Percentiles rank a stretch among this genome's conserved stretches.
These are phyloP conservation scores for Candida ovalis DNA, from an alignment of 805 yeast genomes.

Conservation along the genomic window DNA sequence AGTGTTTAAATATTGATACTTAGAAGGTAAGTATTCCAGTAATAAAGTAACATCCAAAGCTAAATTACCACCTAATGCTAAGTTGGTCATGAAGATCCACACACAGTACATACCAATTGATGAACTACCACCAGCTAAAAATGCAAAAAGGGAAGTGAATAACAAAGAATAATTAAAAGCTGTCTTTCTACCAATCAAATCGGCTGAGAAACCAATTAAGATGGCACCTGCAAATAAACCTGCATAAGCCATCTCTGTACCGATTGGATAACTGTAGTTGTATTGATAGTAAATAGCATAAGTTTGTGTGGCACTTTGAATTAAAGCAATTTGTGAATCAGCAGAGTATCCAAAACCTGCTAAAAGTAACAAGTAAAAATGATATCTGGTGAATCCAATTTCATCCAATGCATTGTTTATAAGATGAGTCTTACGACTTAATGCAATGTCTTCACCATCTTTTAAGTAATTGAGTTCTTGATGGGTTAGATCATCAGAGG, in stretches of 20 bases:
- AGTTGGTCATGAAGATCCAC: slow-evolving; percentile 37
- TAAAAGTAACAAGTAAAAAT: slow-evolving; percentile 39
- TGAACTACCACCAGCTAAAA: slow-evolving; percentile 46
- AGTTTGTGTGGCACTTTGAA: slow-evolving; percentile 40
- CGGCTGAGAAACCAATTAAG: slow-evolving; percentile 53
- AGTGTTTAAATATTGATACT: slow-evolving; percentile 45
- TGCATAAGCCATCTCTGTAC: slow-evolving; percentile 40
- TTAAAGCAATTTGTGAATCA: slow-evolving; percentile 41
- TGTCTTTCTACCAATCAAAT: slow-evolving; percentile 46
- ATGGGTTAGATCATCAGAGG: neutral
- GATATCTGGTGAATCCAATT: slow-evolving; percentile 52
- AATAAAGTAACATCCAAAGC: slow-evolving; percentile 47
- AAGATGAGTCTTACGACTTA: slow-evolving; percentile 32
- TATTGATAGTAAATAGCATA: slow-evolving; percentile 40
- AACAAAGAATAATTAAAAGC: slow-evolving; percentile 47
- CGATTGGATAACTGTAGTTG: slow-evolving; percentile 33
- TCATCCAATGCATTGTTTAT: slow-evolving; percentile 49
- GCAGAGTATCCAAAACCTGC: slow-evolving; percentile 50
- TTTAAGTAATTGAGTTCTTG: neutral
- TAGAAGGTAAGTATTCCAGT: slow-evolving; percentile 45
- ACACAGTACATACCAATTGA: slow-evolving; percentile 43
- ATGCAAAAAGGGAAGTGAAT: slow-evolving; percentile 42
- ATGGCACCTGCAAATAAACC: slow-evolving; percentile 48
- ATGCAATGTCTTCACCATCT: slow-evolving; percentile 2
- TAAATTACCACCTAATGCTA: slow-evolving; percentile 51